Conservation (phyloP, 371 early-diverging fungal species). For the Syncephalastrum contaminatum region DNA sequence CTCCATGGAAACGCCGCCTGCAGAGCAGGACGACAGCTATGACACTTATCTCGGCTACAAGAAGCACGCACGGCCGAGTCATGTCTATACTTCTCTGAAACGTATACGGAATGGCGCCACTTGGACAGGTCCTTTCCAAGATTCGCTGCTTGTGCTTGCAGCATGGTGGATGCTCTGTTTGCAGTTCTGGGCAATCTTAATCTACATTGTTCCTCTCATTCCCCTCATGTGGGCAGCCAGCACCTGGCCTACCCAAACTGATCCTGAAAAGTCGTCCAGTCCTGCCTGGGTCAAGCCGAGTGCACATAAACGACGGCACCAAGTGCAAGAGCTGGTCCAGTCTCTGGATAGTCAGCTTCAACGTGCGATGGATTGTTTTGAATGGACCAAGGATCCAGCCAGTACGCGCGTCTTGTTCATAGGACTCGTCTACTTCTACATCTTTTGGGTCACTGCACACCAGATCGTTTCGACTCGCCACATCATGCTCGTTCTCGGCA, state of each 20-base stretch:
- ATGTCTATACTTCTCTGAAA: too few relatives aligned
- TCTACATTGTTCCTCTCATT: constrained; percentile 10
- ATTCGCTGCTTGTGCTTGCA: constrained; percentile 4
- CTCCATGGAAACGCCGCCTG: too few relatives aligned
- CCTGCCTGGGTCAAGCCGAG: too few relatives aligned
- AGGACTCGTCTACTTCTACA: constrained; percentile 9
- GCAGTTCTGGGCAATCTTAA: constrained; percentile 6
- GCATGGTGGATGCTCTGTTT: constrained; percentile 12
- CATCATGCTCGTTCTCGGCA: constrained; percentile 9
- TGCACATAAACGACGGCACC: neutral
- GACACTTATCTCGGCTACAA: too few relatives aligned
- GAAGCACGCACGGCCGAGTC: too few relatives aligned
- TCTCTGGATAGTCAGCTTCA: neutral
- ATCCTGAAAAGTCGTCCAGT: too few relatives aligned
- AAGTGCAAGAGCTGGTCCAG: constrained; percentile 1
- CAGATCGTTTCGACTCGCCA: constrained; percentile 13
- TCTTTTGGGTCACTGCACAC: constrained; percentile 11
- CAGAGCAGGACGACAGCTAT: too few relatives aligned
- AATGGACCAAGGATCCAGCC: constrained; percentile 11
- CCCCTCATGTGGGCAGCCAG: constrained; percentile 12
- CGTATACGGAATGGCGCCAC: too few relatives aligned
- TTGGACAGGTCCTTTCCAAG: neutral
- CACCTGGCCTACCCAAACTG: constrained; percentile 3
- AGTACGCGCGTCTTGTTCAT: constrained; percentile 5
- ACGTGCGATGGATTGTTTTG: neutral